phyloP scores from a whole-genome alignment of 1,139 yeast genomes.

The Diutina ranongensis region DNA sequence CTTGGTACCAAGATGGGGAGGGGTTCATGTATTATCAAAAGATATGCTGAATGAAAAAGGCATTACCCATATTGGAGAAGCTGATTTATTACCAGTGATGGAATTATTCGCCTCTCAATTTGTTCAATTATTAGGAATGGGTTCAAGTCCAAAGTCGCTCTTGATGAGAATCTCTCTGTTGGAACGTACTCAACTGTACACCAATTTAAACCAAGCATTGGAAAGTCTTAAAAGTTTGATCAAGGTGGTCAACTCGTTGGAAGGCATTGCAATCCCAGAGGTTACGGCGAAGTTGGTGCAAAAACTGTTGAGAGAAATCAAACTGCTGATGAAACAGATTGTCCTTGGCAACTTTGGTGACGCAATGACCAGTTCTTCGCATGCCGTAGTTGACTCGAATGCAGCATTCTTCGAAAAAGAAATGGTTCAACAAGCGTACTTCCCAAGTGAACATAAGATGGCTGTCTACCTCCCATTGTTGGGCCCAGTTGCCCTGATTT shows the following conservation, averaged over 20 bases:
- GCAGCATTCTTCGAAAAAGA: conserved; percentile 84
- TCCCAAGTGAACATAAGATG: conserved; percentile 89
- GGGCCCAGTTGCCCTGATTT: conserved; percentile 76
- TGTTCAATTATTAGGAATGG: conserved; percentile 61
- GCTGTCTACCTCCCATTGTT: conserved; percentile 85
- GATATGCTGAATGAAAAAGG: conserved; percentile 18
- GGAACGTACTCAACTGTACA: conserved; percentile 43
- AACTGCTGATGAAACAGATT: not conserved
- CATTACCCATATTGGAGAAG: conserved; percentile 19
- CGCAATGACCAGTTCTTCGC: conserved; percentile 44
- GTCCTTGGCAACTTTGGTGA: conserved; percentile 20
- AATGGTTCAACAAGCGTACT: conserved; percentile 90
- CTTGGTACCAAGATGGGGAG: conserved; percentile 89
- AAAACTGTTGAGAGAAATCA: conserved; percentile 8
- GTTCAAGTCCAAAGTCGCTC: conserved; percentile 42
- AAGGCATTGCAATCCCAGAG: conserved; percentile 74
- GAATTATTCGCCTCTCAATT: conserved; percentile 69
- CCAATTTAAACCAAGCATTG: conserved; percentile 38
- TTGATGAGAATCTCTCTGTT: conserved; percentile 53
- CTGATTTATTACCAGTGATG: conserved; percentile 45
- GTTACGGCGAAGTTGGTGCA: conserved; percentile 38
- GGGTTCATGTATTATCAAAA: conserved; percentile 41
- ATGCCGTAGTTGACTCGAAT: conserved; percentile 48
- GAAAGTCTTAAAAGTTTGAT: conserved; percentile 61
- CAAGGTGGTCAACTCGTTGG: conserved; percentile 54